Evolutionary conservation across 2,329 filamentous ascomycete species (phyloP), one percentile per base, ranked within the genome.

Genomic region (Didymella arachidicola): DNA sequence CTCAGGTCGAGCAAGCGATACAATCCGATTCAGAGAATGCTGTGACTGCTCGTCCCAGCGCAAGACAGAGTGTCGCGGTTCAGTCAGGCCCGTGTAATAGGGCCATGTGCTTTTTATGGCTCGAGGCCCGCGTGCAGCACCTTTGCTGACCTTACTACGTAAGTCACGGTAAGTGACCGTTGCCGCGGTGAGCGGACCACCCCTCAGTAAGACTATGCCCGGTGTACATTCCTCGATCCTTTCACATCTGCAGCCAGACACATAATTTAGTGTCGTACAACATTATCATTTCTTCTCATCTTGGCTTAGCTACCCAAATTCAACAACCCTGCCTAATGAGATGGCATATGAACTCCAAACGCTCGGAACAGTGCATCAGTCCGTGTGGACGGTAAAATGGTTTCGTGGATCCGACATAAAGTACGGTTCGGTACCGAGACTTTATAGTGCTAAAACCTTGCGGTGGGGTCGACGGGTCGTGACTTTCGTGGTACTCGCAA

Each of bases 301-400:
- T 39, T 38, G 19, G 30, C 52, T 60, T 51, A 26, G 25, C 51
- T 59, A 55, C 7, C 45, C 56, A 59, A 46, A 47, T 46, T 46
- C 29, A 42, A 47, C 47, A 53, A 45, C 30, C 49, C 26, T 46
- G 56, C 50, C 56, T 47, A 46, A 16, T 43, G 41, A 43, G 41
- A 48, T 29, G 50, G 44, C 47, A 36, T 12, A 29, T 34, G 10
- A 60, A 60, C 57, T 55, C 57, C 57, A 55, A 54, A 60, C 57
- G 57, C 57, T 47, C 57, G 46, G 49, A 60, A 60, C 52, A 52
- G 57, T 60, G 57, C 52, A 52, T 59, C 46, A 60, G 43, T 60
- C 52, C 47, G 7, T 48, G 7, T 1, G 39, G 57, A 56, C 51
- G 51, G 43, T 51, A 56, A 56, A 60, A 30, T 50, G 39, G 43